Evolutionary conservation across 352 stramenopile species (phyloP).

Genomic region (Heterotrichella gracilis): DNA sequence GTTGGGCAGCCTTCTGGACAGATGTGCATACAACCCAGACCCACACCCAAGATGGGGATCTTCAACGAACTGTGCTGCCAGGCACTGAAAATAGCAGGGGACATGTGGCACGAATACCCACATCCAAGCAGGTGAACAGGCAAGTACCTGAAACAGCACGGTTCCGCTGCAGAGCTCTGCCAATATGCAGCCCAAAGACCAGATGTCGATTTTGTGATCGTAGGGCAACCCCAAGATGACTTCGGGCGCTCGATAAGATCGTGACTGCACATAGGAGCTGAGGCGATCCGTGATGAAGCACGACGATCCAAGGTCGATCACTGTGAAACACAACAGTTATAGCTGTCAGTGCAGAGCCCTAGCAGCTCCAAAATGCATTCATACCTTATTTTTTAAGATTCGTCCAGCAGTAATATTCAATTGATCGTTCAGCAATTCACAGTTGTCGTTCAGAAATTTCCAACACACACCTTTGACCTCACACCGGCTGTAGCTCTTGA

Average conservation of each 20-base stretch:
- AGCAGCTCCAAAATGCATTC: too few relatives aligned
- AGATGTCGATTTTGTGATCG: constrained; percentile 50
- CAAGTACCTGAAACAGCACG: constrained; percentile 54
- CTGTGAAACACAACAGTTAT: too few relatives aligned
- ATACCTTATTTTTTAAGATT: too few relatives aligned
- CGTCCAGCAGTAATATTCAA: too few relatives aligned
- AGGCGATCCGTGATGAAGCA: constrained; percentile 47
- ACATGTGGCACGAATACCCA: constrained; percentile 12
- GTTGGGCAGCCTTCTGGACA: too few relatives aligned
- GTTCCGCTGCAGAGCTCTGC: constrained; percentile 39
- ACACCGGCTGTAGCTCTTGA: constrained; percentile 19
- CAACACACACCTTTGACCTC: too few relatives aligned
- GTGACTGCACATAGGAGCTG: constrained; percentile 48
- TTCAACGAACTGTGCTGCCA: constrained; percentile 9
- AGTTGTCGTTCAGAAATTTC: too few relatives aligned
- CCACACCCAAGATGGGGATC: too few relatives aligned
- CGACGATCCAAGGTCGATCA: constrained; percentile 60
- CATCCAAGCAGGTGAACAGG: constrained; percentile 27
- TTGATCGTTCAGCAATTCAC: too few relatives aligned
- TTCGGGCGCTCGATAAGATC: constrained; percentile 38
- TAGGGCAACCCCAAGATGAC: constrained; percentile 52
- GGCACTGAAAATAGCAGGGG: constrained; percentile 9
- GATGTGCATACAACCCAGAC: too few relatives aligned
- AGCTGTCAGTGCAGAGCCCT: too few relatives aligned
- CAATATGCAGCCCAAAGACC: constrained; percentile 47